Base-by-base conservation (phyloP, 2,329 filamentous ascomycete species). In the Coccinonectria pachysandricola region DNA sequence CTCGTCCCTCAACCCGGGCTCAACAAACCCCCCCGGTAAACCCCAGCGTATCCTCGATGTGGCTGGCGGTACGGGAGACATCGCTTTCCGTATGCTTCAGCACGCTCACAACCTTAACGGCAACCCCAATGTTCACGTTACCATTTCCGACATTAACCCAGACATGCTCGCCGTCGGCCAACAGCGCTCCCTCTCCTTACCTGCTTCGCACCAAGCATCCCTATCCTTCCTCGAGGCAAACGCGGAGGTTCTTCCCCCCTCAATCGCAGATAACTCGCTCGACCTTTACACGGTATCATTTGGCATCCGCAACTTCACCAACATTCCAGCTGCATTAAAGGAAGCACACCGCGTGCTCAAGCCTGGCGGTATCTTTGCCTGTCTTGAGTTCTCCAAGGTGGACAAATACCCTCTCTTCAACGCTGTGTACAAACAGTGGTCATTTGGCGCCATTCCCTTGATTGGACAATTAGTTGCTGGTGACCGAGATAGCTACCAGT, bases 251-350 rank as follows among this genome's bases (percentile, higher is more conserved):
- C 70, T 96, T 15, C 59, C 68, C 39, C 43, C 60, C 2, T 56
- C 58, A 11, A 71, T 95, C 29, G 66, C 77, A 3, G 65, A 73
- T 44, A 66, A 69, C 48, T 80, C 71, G n/a, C 67, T 96, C 29
- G 91, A 98, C 53, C 68, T 98, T 5, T 98, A 98, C 62, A 98
- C 91, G 1, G 91, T 98, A 3, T 86, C 88, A 0, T 98, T 98
- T 49, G 91, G 91, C 16, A 96, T 98, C 52, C 73, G 91, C 26
- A 98, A 98, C 59, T 98, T 98, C 60, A 91, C 84, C 29, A 77
- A 94, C 59, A 93, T 95, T 50, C 77, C 82, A 24, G 71, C 71
- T 1, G 92, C 88, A 0, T 60, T 98, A 31, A 61, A 67, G 18
- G 87, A 96, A 52, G 91, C 91, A 0, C 77, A 78, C 57, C 75